Base-by-base conservation (phyloP, 257 asterid species). In the Gardenia jasminoides region DNA sequence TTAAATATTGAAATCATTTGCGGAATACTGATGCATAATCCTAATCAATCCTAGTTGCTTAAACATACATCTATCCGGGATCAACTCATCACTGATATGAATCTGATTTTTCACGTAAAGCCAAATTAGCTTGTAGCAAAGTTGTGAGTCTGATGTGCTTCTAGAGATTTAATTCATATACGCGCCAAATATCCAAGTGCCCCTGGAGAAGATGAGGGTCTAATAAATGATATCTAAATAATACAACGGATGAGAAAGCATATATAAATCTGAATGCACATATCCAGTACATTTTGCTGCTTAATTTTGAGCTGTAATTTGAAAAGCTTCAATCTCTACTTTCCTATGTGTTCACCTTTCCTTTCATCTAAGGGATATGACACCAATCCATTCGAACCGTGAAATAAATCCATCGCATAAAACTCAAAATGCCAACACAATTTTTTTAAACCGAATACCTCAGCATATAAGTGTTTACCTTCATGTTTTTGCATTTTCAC, bases 171-270 rank as follows among this genome's bases (percentile, higher is more conserved):
- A 79, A 74, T 44, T 71, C 66, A 64, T 33, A 44, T 70, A 71
- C 74, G 70, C 70, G 86, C 79, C 46, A 70, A 48, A 39, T 80
- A 68, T 78, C 26, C 65, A 30, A 50, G 22, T n/a, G 39, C 10
- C 0, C 4, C 1, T 36, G 0, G 56, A 47, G 2, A 70, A 17
- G 43, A 68, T 36, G 81, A 43, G 76, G 31, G 41, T 56, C 56
- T 20, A 78, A 69, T n/a, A n/a, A n/a, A n/a, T 69, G 71, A 58
- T 67, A 58, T 26, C 68, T 41, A 77, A 54, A 67, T 36, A 74
- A 20, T 52, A 31, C 46, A 76, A 17, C 16, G 15, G n/a, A n/a
- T 7, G 4, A 61, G 31, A 61, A 12, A 58, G 31, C 66, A 15
- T n/a, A n/a, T n/a, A n/a, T 36, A 43, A 22, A n/a, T n/a, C n/a